These are phyloP conservation scores for Russula foetens DNA, from an alignment of 768 basidiomycete species.

Conservation along the genomic window DNA sequence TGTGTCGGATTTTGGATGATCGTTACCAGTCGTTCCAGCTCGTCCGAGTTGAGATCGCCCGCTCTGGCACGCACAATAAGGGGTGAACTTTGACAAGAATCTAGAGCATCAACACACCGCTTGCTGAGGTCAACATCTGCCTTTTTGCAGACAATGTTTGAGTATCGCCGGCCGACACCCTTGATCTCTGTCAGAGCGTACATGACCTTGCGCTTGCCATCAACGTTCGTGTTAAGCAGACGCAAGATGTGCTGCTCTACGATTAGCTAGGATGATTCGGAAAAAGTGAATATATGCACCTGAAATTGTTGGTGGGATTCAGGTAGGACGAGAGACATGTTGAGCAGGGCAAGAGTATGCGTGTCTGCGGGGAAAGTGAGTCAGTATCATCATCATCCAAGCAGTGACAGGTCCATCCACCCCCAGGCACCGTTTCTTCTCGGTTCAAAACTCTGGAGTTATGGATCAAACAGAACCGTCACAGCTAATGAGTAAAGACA, in stretches of 20 bases:
- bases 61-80: constrained; percentile 45
- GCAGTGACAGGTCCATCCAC: constrained; percentile 14
- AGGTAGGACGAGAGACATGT: constrained; percentile 95
- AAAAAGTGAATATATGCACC: constrained; percentile 34
- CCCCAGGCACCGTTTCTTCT: background rate
- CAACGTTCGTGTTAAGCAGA: constrained; percentile 99
- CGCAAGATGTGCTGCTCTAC: constrained; percentile 86
- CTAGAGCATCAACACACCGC: constrained; percentile 51
- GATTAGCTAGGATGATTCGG: background rate
- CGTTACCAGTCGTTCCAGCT: constrained; percentile 96
- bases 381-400: constrained; percentile 17
- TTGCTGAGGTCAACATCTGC: constrained; percentile 98
- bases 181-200: constrained; percentile 99
- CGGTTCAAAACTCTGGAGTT: background rate
- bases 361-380: background rate
- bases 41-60: constrained; percentile 98
- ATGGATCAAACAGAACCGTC: background rate
- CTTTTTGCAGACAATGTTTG: constrained; percentile 99
- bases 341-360: constrained; percentile 16
- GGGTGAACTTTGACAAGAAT: background rate
- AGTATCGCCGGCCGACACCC: constrained; percentile 98
- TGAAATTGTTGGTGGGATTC: constrained; percentile 95
- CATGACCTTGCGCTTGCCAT: constrained; percentile 99
- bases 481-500: background rate
- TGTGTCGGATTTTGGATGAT: constrained; percentile 99